Conservation (phyloP, 257 asterid species). For the Gardenia jasminoides region DNA sequence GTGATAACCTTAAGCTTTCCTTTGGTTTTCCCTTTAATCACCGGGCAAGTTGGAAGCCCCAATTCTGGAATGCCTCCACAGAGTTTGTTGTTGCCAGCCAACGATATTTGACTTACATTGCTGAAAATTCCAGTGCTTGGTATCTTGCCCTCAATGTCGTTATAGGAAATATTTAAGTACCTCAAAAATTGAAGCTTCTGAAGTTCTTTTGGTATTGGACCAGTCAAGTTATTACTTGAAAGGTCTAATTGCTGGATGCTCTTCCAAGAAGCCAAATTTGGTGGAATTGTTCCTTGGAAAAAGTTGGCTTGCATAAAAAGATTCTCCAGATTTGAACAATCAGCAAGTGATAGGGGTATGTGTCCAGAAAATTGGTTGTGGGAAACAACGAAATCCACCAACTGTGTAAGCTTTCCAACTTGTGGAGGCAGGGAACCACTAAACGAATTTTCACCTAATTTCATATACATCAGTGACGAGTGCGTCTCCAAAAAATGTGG, state of each 20-base stretch:
- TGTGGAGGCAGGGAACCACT: no score
- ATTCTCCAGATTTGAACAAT: not conserved
- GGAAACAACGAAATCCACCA: not conserved
- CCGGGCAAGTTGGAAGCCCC: no score
- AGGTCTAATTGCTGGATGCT: conserved; percentile 19
- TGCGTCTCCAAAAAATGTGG: no score
- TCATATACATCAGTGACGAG: no score
- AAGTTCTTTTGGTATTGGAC: conserved; percentile 23
- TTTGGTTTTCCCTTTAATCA: no score
- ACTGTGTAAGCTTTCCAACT: no score
- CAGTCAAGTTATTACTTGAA: conserved; percentile 28
- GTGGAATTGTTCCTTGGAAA: conserved; percentile 24
- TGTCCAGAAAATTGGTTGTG: not conserved
- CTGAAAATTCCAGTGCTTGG: conserved; percentile 22
- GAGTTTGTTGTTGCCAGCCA: conserved; percentile 22
- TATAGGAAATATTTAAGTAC: conserved; percentile 24
- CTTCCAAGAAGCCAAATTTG: conserved; percentile 19
- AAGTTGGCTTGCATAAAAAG: conserved; percentile 21
- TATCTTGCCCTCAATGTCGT: conserved; percentile 27
- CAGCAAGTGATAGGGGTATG: not conserved
- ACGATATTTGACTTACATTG: conserved; percentile 15
- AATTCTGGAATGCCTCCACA: no score
- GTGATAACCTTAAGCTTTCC: no score
- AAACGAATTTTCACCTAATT: no score
- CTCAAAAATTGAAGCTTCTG: conserved; percentile 11